These are phyloP conservation scores for Hansenula lynferdii DNA, from an alignment of 1,139 yeast species.

Conservation along the genomic window DNA sequence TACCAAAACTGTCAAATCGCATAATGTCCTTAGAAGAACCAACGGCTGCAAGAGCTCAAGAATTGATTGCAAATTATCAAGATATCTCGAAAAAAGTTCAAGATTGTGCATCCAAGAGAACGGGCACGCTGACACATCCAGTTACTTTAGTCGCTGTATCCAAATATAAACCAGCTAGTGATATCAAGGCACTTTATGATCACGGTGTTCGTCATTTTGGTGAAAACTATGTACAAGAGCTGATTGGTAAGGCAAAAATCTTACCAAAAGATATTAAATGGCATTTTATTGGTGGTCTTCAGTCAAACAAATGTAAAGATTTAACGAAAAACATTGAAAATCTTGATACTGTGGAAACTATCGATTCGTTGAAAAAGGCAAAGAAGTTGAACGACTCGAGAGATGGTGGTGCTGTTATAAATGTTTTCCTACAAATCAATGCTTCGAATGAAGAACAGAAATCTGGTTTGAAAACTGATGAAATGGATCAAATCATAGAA, in stretches of 20 bases:
- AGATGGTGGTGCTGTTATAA: constrained; percentile 33
- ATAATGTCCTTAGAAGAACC: constrained; percentile 20
- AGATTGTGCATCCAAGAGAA: constrained; percentile 6
- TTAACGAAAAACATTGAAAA: constrained; percentile 68
- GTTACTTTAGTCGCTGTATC: constrained; percentile 72
- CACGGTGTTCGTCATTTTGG: constrained; percentile 91
- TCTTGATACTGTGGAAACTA: constrained; percentile 78
- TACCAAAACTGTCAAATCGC: constrained; percentile 16
- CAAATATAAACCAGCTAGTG: constrained; percentile 83
- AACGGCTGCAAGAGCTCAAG: constrained; percentile 25
- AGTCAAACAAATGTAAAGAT: constrained; percentile 85
- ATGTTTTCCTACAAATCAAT: constrained; percentile 79
- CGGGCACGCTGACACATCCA: constrained; percentile 9
- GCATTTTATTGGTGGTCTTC: constrained; percentile 96
- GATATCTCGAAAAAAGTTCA: constrained; percentile 17
- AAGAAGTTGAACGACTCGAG: constrained; percentile 71
- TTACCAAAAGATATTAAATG: constrained; percentile 86
- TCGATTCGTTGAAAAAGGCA: constrained; percentile 81
- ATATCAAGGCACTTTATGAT: constrained; percentile 73
- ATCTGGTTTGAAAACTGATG: constrained; percentile 58
- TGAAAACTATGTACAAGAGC: constrained; percentile 96
- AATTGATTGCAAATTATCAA: constrained; percentile 31
- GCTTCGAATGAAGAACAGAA: constrained; percentile 89
- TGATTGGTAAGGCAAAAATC: constrained; percentile 61
- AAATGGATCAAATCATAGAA: constrained; percentile 35